These are phyloP conservation scores for Eremothecium sinecaudum DNA, from an alignment of 1,139 yeast species.

Conservation along the genomic window DNA sequence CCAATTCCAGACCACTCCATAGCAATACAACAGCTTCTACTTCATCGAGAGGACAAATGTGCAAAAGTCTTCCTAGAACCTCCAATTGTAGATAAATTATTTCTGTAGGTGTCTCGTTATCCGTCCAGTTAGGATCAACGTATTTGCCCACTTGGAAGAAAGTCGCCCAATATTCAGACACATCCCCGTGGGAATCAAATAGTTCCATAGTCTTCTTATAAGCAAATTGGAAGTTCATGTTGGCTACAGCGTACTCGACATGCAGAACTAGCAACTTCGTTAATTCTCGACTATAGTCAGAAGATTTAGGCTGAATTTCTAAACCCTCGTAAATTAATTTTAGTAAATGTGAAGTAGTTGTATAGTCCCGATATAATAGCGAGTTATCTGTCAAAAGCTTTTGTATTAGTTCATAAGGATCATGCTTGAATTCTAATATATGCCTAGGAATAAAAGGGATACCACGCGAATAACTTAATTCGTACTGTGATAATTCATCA, in stretches of 20 bases:
- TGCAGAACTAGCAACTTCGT: conserved; percentile 40
- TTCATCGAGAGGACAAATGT: conserved; percentile 36
- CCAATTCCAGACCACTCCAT: conserved; percentile 36
- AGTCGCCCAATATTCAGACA: conserved; percentile 40
- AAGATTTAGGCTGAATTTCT: conserved; percentile 10
- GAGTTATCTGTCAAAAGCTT: conserved; percentile 49
- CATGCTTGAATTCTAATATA: conserved; percentile 27
- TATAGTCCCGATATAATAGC: conserved; percentile 42
- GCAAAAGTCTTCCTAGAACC: conserved; percentile 40
- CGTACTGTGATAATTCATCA: conserved; percentile 31
- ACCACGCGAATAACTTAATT: conserved; percentile 32
- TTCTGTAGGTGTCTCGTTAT: conserved; percentile 31
- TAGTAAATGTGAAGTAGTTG: conserved; percentile 37
- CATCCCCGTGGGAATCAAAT: conserved; percentile 31
- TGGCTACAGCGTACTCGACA: conserved; percentile 48
- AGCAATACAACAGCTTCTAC: conserved; percentile 34
- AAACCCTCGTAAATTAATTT: conserved; percentile 36
- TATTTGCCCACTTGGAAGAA: conserved; percentile 48
- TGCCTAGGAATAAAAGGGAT: conserved; percentile 35
- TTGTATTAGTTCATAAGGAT: conserved; percentile 32
- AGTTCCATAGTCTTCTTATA: conserved; percentile 33
- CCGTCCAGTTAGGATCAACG: conserved; percentile 39
- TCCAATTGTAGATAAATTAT: conserved; percentile 39
- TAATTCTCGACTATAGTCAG: conserved; percentile 12
- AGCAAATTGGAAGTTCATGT: conserved; percentile 47